Conservation (phyloP, 805 yeast species). For the Clavispora fructus region DNA sequence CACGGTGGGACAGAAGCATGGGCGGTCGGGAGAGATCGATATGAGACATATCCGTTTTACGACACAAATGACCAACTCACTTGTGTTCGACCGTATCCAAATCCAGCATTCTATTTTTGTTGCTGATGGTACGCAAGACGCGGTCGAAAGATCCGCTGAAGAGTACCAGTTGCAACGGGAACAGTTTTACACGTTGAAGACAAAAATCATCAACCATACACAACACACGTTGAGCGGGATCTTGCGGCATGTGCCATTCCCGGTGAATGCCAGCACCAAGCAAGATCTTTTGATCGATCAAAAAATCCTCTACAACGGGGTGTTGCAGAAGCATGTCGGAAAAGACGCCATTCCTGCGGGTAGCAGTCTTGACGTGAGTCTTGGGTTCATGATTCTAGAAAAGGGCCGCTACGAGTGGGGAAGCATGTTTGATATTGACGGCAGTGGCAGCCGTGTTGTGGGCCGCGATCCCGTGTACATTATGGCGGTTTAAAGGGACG, state of each 20-base stretch:
- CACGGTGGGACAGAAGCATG: conserved; percentile 16
- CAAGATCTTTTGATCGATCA: conserved; percentile 39
- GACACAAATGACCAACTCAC: conserved; percentile 50
- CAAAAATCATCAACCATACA: conserved; percentile 48
- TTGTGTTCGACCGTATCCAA: conserved; percentile 46
- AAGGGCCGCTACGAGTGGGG: conserved; percentile 85
- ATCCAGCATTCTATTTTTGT: conserved; percentile 27
- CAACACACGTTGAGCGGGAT: conserved; percentile 44
- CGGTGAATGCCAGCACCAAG: conserved; percentile 6
- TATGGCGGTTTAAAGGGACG: background rate
- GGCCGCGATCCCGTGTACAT: conserved; percentile 32
- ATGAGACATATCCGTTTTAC: conserved; percentile 62
- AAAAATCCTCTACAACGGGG: conserved; percentile 67
- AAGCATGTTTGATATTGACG: conserved; percentile 25
- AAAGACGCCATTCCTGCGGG: conserved; percentile 37
- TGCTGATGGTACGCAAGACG: conserved; percentile 10
- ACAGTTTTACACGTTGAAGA: conserved; percentile 45
- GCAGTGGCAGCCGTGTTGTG: conserved; percentile 14
- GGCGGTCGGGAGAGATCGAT: conserved; percentile 55
- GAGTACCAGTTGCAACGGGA: conserved; percentile 26
- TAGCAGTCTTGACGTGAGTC: conserved; percentile 33
- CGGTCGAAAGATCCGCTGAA: conserved; percentile 8
- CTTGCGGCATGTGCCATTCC: conserved; percentile 54
- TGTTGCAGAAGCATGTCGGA: conserved; percentile 52
- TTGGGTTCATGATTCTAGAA: conserved; percentile 64